These are phyloP conservation scores for Acanthamoeba sp. DNA, from an alignment of 208 protist species.

Conservation along the genomic window DNA sequence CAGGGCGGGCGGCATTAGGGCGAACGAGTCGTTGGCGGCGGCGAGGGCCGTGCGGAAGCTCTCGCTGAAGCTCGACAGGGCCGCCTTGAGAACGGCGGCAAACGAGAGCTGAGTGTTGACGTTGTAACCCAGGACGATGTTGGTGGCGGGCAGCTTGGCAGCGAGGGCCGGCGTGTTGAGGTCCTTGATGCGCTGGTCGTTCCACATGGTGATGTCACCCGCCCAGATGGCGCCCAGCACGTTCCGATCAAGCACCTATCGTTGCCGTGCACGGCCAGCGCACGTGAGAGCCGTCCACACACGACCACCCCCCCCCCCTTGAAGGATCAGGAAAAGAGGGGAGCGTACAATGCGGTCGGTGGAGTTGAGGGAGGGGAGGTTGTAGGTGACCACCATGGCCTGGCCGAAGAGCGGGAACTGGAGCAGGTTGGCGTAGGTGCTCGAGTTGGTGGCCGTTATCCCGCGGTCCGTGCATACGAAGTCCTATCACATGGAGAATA, in stretches of 20 bases:
- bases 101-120: neutral
- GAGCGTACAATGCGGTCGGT: neutral
- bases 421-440: neutral
- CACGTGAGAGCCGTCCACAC: too few species aligned
- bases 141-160: neutral
- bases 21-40: neutral
- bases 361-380: neutral
- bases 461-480: neutral
- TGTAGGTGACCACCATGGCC: conserved; percentile 2
- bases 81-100: neutral
- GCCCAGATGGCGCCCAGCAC: conserved; percentile 27
- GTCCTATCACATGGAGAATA: neutral
- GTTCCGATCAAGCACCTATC: neutral
- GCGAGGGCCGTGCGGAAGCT: neutral
- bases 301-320: too few species aligned
- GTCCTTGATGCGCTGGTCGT: neutral
- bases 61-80: neutral
- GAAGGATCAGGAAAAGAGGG: neutral
- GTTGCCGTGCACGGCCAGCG: too few species aligned
- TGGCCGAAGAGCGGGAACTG: conserved; percentile 7
- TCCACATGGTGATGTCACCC: conserved; percentile 33
- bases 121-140: neutral
- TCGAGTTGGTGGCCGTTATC: neutral
- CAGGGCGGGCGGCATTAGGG: neutral
- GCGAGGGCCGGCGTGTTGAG: neutral